Conservation (phyloP, 139 green algal species). For the Tetratostichococcus sp. region DNA sequence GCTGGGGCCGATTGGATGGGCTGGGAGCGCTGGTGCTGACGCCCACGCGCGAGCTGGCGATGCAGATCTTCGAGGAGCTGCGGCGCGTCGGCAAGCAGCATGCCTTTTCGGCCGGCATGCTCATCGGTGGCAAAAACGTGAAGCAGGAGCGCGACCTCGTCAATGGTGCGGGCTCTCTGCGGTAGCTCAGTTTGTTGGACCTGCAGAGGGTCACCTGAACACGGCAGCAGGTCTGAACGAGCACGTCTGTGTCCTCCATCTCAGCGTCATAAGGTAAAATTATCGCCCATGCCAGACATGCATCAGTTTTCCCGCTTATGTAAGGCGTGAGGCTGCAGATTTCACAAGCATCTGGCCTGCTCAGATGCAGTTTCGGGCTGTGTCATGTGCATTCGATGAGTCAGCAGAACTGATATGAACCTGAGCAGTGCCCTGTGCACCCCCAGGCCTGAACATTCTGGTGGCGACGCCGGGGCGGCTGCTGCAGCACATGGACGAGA, state of each 20-base stretch:
- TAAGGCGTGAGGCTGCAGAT: too few species aligned
- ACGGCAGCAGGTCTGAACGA: too few species aligned
- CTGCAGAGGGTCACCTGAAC: too few species aligned
- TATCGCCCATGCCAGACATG: too few species aligned
- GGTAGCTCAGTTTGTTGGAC: neutral
- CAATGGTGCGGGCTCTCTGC: slow-evolving; percentile 17
- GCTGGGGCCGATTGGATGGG: slow-evolving; percentile 83
- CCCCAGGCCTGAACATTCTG: slow-evolving; percentile 81
- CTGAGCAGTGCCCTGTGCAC: too few species aligned
- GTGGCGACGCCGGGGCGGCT: slow-evolving; percentile 90
- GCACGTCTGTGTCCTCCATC: too few species aligned
- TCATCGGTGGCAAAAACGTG: slow-evolving; percentile 94
- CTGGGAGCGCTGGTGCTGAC: slow-evolving; percentile 91
- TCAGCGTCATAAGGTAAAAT: too few species aligned
- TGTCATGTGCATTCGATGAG: neutral
- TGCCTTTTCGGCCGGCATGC: slow-evolving; percentile 78
- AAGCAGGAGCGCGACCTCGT: slow-evolving; percentile 69
- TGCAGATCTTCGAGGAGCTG: slow-evolving; percentile 93
- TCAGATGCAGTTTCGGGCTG: too few species aligned
- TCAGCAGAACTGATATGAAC: too few species aligned
- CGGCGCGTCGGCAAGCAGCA: slow-evolving; percentile 75
- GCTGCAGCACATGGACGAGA: slow-evolving; percentile 99
- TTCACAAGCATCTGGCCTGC: neutral
- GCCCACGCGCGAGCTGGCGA: slow-evolving; percentile 91
- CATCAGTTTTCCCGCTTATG: too few species aligned